Evolutionary conservation across 352 stramenopile genomes (phyloP).

Genomic region (Phytopythium litorale): DNA sequence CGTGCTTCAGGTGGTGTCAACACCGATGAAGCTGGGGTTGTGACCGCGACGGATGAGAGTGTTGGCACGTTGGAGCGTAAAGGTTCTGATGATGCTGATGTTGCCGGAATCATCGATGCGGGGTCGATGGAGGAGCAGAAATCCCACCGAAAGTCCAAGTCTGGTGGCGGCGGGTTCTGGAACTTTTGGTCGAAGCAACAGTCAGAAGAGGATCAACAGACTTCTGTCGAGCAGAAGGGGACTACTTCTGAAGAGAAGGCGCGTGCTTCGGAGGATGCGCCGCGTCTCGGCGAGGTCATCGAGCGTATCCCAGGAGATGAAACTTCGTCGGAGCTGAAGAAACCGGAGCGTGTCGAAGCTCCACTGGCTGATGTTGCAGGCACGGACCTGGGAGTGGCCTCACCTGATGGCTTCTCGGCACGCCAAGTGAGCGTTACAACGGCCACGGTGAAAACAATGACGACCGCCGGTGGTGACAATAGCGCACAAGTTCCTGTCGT

Average conservation of each 20-base stretch:
- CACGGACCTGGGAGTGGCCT: too few relatives aligned
- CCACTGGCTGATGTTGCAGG: too few relatives aligned
- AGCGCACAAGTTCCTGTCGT: neutral
- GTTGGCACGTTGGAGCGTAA: neutral
- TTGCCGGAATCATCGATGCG: neutral
- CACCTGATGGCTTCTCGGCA: neutral
- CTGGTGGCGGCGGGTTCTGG: neutral
- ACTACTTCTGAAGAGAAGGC: neutral
- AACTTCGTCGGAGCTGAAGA: too few relatives aligned
- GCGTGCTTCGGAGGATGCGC: too few relatives aligned
- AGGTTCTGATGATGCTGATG: neutral
- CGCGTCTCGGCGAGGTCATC: too few relatives aligned
- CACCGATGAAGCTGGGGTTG: too few relatives aligned
- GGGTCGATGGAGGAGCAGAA: neutral
- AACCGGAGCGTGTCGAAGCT: too few relatives aligned
- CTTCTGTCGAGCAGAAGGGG: neutral
- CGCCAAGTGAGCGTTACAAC: neutral
- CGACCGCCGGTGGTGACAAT: neutral
- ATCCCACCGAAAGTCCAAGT: neutral
- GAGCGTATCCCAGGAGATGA: too few relatives aligned
- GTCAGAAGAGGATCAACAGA: neutral
- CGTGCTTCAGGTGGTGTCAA: too few relatives aligned
- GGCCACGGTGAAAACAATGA: neutral
- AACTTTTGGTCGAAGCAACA: constrained; percentile 1
- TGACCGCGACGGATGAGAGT: too few relatives aligned